Base-by-base conservation (phyloP, 2,329 filamentous ascomycete species). In the Beauveria pseudobassiana region DNA sequence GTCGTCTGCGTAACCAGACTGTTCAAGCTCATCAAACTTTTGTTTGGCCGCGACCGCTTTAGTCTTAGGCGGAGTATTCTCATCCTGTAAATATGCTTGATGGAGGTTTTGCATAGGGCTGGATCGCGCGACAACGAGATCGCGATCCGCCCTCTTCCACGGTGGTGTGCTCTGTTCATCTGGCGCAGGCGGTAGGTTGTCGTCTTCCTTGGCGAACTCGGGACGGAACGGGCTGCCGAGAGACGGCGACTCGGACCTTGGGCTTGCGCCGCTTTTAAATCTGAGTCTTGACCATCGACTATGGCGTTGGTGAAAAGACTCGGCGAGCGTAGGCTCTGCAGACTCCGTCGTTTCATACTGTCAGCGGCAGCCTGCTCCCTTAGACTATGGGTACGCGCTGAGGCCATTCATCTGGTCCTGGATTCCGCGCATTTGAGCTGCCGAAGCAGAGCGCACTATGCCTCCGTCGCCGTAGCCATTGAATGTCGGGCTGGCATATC, bases 361-460 rank as follows among this genome's bases (percentile, higher is more conserved):
- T 96, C 92, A 62, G 89, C 89, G 22, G 89, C 84, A 0, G 90
- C 89, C 67, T 91, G 87, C 64, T 92, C 86, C 67, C 90, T 88
- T 48, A 96, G 74, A 18, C 80, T 88, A 1, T n/a, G n/a, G n/a
- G n/a, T n/a, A n/a, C n/a, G n/a, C n/a, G n/a, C n/a, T n/a, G 52
- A 96, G 79, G 59, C 89, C 91, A 61, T 89, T 87, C 83, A 96
- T 90, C 71, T 96, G 91, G 66, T 91, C 88, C 63, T 91, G 90
- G 49, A 96, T 78, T 57, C 84, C 83, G 9, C 87, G 85, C 69
- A 90, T 85, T 69, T 90, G 87, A 16, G 87, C 82, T n/a, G 86
- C 86, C 1, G 91, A 93, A 16, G 86, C 80, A 3, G 89, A 87
- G 20, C 90, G 82, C 28, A 82, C 82, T 9, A 88, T 74, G 1